A percentile compares a stretch with the other conserved stretches of the same genome.
These are phyloP conservation scores for Mycena galopus DNA, from an alignment of 768 basidiomycete species.

Conservation along the genomic window DNA sequence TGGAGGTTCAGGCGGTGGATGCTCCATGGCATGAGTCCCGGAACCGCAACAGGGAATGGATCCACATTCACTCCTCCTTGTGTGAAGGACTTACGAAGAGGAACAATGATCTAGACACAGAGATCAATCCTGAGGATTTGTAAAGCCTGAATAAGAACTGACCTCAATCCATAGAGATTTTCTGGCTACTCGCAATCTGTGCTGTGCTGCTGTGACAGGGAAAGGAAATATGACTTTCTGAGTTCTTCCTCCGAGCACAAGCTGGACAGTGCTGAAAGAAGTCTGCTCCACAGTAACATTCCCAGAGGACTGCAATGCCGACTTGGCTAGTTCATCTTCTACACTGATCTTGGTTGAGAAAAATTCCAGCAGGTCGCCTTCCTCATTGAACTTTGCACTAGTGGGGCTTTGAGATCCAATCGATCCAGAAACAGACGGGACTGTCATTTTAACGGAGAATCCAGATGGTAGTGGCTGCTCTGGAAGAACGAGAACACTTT, in stretches of 20 bases:
- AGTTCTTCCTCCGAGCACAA: too few species aligned
- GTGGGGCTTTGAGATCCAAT: constrained; percentile 39
- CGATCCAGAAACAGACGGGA: constrained; percentile 10
- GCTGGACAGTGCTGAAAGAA: constrained; percentile 38
- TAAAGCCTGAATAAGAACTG: constrained; percentile 42
- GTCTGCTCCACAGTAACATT: constrained; percentile 35
- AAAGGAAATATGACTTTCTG: constrained; percentile 14
- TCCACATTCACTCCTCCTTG: constrained; percentile 38
- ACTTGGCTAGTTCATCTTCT: constrained; percentile 33
- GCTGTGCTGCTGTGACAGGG: constrained; percentile 2
- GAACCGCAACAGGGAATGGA: constrained; percentile 42
- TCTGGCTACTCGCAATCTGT: constrained; percentile 23
- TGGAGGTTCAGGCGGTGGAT: constrained; percentile 52
- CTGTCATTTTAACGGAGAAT: background rate
- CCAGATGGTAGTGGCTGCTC: constrained; percentile 18
- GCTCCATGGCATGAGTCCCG: constrained; percentile 42
- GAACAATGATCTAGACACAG: constrained; percentile 28
- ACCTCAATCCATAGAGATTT: constrained; percentile 44
- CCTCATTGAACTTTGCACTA: constrained; percentile 39
- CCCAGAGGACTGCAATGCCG: constrained; percentile 35
- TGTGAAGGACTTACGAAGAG: constrained; percentile 35
- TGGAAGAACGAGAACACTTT: constrained; percentile 14
- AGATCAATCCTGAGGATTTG: background rate
- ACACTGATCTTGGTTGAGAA: constrained; percentile 38
- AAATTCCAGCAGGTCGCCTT: constrained; percentile 38